Base-by-base conservation (phyloP, 75 land plant genomes). In the Pseudotsuga menziesii region DNA sequence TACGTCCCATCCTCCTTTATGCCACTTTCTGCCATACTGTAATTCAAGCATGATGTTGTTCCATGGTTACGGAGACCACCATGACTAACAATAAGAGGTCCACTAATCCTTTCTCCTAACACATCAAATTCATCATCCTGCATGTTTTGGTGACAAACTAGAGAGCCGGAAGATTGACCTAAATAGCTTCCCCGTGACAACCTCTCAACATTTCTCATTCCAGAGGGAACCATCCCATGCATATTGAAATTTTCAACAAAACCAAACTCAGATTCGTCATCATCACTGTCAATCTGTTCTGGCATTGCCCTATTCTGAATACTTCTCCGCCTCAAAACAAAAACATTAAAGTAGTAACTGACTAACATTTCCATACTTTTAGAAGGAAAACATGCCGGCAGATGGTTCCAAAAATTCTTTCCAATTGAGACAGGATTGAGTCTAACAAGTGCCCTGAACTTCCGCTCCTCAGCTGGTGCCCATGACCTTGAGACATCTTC, bases 291-390 rank as follows among this genome's bases (percentile, higher is more conserved):
- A 23, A 94, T 85, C 9, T 83, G 67, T 2, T 69, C 75, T 29
- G 88, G 91, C 22, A 77, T 82, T 27, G 86, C 78, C 29, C 98
- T 77, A 67, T 94, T 96, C 80, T 96, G 98, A 72, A 94, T 83
- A 13, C 87, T 90, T 75, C 99, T 84, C 1, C 95, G 82, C 48
- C 83, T 77, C 36, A 90, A 52, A 32, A 92, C 78, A 83, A 90
- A 94, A 4, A 94, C 99, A 78, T 96, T 96, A 84, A 94, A 96
- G 80, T 94, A 96, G 77, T 94, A 96, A 76, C 93, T 90, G 2
- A 94, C 89, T 61, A 94, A 76, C 58, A 78, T 78, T 60, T 66
- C 59, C 77, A 82, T 83, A 4, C 79, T 81, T 59, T 82, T 92
- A 2, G 54, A 71, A 5, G 85, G 91, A 19, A 94, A 91, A 23